Conservation (phyloP, 805 yeast species). For the Candida verbasci region DNA sequence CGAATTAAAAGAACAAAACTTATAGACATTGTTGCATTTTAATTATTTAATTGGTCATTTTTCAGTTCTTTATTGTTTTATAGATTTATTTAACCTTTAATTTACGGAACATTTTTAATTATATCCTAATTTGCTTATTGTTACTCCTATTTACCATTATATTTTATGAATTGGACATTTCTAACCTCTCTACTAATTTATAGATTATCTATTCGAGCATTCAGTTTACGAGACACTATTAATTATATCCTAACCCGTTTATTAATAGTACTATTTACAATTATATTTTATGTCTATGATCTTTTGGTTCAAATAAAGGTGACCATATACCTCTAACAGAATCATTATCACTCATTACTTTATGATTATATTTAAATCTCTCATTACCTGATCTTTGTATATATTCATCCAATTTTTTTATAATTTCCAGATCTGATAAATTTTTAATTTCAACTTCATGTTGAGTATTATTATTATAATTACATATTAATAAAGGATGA, state of each 20-base stretch:
- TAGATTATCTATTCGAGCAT: no score
- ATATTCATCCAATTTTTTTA: slow-evolving; percentile 58
- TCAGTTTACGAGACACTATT: no score
- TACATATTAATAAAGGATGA: slow-evolving; percentile 63
- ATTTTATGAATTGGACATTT: no score
- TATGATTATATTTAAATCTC: slow-evolving; percentile 60
- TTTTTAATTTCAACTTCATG: slow-evolving; percentile 71
- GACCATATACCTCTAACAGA: slow-evolving; percentile 98
- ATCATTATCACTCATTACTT: slow-evolving; percentile 71
- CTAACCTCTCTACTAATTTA: no score
- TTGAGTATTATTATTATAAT: slow-evolving; percentile 28
- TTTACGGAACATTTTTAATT: no score
- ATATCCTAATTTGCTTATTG: no score
- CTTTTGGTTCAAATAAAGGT: slow-evolving; percentile 69
- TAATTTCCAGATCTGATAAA: slow-evolving; percentile 56
- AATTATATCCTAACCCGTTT: no score
- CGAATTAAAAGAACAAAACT: background rate
- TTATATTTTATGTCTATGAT: slow-evolving; percentile 36
- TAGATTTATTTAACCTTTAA: slow-evolving; percentile 1
- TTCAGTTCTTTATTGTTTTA: slow-evolving; percentile 1
- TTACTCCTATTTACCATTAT: no score
- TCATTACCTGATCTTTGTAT: slow-evolving; percentile 68
- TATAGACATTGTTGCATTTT: background rate
- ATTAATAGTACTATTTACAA: no score
- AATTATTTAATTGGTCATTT: background rate